Percentiles rank a stretch among this genome's conserved stretches.
These are phyloP conservation scores for Penicillium crustosum DNA, from an alignment of 2,329 filamentous ascomycete genomes.

Conservation along the genomic window DNA sequence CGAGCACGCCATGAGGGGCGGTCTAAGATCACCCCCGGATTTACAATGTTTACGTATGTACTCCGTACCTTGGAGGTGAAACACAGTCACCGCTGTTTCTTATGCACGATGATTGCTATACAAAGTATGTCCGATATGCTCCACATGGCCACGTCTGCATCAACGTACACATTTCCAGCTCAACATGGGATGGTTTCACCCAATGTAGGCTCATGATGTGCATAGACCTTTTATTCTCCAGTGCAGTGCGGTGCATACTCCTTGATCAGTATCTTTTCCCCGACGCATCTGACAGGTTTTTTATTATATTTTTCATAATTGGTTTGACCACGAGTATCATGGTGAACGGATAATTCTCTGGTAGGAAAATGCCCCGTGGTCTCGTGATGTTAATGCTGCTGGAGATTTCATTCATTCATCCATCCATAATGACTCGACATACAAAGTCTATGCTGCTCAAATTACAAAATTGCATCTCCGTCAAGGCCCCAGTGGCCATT, in stretches of 20 bases:
- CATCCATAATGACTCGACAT: too few species aligned
- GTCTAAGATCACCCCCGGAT: slow-evolving; percentile 19
- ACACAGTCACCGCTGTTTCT: slow-evolving; percentile 23
- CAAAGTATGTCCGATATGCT: background rate
- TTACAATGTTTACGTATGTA: slow-evolving; percentile 1
- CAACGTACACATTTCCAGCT: background rate
- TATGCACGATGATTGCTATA: background rate
- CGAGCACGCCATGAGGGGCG: slow-evolving; percentile 23
- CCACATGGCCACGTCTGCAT: slow-evolving; percentile 13
- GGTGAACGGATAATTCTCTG: too few species aligned
- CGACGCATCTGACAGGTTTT: background rate
- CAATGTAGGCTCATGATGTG: slow-evolving; percentile 11
- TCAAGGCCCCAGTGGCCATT: too few species aligned
- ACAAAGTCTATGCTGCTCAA: too few species aligned
- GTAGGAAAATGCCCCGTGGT: too few species aligned
- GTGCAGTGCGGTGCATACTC: background rate
- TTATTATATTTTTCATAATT: background rate
- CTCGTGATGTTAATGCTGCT: too few species aligned
- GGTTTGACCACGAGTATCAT: background rate
- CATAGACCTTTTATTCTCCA: background rate
- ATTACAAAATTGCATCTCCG: too few species aligned
- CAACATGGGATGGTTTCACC: slow-evolving; percentile 20
- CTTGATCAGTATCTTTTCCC: slow-evolving; percentile 8
- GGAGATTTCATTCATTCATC: too few species aligned
- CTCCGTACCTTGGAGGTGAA: slow-evolving; percentile 3